Evolutionary conservation across 768 basidiomycete genomes (phyloP).

Genomic region (Galerina marginata): DNA sequence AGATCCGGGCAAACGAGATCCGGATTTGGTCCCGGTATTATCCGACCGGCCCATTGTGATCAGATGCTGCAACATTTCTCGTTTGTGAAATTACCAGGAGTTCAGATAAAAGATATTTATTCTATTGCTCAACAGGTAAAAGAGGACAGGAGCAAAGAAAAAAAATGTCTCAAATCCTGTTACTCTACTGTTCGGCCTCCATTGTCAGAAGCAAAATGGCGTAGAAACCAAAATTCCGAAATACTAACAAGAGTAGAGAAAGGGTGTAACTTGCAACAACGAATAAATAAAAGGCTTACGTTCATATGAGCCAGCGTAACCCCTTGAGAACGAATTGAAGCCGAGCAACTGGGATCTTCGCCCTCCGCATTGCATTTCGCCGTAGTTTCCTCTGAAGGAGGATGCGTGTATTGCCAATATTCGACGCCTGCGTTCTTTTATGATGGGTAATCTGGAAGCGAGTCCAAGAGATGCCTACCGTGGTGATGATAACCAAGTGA

Average conservation of each 20-base stretch:
- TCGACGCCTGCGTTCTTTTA: conserved; percentile 43
- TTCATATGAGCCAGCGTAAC: conserved; percentile 51
- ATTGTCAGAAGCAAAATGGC: conserved; percentile 18
- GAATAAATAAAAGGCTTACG: conserved; percentile 31
- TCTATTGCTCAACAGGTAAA: no score
- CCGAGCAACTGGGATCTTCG: conserved; percentile 55
- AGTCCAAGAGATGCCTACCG: conserved; percentile 32
- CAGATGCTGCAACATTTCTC: no score
- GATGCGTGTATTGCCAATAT: conserved; percentile 54
- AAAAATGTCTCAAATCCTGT: no score
- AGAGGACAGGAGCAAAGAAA: background rate
- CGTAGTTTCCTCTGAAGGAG: conserved; percentile 45
- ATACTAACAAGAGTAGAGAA: conserved; percentile 9
- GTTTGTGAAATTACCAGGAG: no score
- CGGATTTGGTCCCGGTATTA: no score
- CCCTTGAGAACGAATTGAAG: conserved; percentile 50
- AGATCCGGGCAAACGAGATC: no score
- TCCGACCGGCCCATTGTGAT: no score
- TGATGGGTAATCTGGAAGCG: no score
- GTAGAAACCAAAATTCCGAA: conserved; percentile 20
- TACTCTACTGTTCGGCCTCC: background rate
- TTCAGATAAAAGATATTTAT: no score
- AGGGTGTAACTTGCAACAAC: background rate
- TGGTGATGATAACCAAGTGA: conserved; percentile 59
- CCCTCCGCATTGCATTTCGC: conserved; percentile 48